phyloP scores from a whole-genome alignment of 345 rosid genomes.

The Streptanthus diversifolius region DNA sequence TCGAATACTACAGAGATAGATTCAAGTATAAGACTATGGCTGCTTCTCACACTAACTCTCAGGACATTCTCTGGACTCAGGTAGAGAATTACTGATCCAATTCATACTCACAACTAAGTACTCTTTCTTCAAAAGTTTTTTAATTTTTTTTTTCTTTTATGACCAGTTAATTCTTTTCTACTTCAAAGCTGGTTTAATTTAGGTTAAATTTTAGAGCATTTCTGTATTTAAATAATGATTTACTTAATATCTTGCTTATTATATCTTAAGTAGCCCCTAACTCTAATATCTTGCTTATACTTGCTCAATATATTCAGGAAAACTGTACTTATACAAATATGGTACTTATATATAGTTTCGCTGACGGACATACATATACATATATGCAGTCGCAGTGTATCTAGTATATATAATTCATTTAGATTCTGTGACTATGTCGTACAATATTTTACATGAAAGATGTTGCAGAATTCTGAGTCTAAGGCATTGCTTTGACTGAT shows the following conservation, averaged over 20 bases:
- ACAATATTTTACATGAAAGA: neutral
- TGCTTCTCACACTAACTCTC: neutral
- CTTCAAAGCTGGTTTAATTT: neutral
- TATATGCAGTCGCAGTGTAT: no score
- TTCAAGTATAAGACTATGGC: neutral
- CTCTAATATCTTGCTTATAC: neutral
- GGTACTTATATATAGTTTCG: neutral
- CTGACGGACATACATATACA: neutral
- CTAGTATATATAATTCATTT: neutral
- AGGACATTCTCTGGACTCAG: neutral
- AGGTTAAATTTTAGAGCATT: neutral
- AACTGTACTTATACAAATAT: neutral
- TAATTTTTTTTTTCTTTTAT: neutral
- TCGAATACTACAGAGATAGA: neutral
- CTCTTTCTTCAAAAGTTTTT: neutral
- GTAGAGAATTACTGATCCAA: neutral
- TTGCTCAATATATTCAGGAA: neutral
- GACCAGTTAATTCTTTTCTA: no score
- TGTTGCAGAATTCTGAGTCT: neutral
- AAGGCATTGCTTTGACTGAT: no score
- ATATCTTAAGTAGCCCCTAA: neutral
- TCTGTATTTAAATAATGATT: neutral
- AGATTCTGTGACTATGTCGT: neutral
- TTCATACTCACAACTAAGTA: neutral
- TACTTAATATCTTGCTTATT: neutral